Conservation (phyloP, 2,329 filamentous ascomycete genomes). For the Monosporascus ibericus region DNA sequence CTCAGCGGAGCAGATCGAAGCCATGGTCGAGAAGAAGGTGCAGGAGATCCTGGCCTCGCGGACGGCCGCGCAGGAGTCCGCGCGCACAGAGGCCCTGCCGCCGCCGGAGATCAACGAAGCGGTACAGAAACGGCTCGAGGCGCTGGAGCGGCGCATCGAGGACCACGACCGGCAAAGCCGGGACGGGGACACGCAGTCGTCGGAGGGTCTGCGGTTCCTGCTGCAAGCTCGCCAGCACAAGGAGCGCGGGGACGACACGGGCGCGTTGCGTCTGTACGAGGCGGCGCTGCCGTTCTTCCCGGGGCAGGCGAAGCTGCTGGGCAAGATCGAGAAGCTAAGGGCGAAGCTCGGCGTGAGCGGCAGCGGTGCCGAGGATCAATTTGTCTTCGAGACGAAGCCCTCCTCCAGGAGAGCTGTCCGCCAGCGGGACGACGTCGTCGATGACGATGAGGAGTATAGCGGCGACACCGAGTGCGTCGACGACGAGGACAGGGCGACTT, state of each 20-base stretch:
- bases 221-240: constrained; percentile 91
- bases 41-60: constrained; percentile 81
- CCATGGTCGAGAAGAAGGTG: constrained; percentile 87
- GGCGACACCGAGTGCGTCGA: constrained; percentile 24
- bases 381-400: constrained; percentile 4
- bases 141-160: constrained; percentile 80
- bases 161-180: constrained; percentile 44
- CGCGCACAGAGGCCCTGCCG: constrained; percentile 40
- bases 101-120: constrained; percentile 62
- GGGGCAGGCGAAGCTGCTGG: constrained; percentile 68
- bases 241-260: constrained; percentile 70
- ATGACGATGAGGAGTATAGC: constrained; percentile 25
- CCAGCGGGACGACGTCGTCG: constrained; percentile 21
- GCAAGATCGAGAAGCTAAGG: constrained; percentile 61
- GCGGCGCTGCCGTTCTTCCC: constrained; percentile 81
- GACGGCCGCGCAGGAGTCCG: constrained; percentile 25
- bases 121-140: constrained; percentile 73
- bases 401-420: not conserved
- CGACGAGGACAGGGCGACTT: constrained; percentile 22
- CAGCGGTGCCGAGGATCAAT: not conserved
- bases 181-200: constrained; percentile 60
- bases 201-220: constrained; percentile 77
- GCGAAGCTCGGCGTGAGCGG: constrained; percentile 38
- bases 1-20: constrained; percentile 73
- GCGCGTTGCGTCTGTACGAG: constrained; percentile 80